These are phyloP conservation scores for Prillingera fragicola DNA, from an alignment of 1,284 basidiomycete species.

Conservation along the genomic window DNA sequence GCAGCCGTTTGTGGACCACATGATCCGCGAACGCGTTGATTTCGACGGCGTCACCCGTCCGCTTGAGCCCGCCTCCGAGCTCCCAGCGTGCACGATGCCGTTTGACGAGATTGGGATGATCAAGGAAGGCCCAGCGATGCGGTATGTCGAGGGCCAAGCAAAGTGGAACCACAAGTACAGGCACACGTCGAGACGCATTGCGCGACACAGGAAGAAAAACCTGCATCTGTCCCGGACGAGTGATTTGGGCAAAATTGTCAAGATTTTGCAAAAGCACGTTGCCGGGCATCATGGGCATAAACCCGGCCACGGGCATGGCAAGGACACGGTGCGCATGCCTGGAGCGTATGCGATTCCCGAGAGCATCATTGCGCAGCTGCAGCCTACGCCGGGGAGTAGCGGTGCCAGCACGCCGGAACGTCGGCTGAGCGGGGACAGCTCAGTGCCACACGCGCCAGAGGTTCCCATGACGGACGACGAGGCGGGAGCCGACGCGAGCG, in stretches of 20 bases:
- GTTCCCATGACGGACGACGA: too few species aligned
- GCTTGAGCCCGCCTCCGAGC: slow-evolving; percentile 64
- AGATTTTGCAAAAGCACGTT: background rate
- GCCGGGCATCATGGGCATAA: background rate
- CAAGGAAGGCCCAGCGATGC: slow-evolving; percentile 50
- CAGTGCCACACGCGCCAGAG: too few species aligned
- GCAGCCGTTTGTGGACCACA: slow-evolving; percentile 50
- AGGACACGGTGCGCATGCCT: too few species aligned
- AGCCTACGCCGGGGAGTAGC: too few species aligned
- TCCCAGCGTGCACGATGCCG: slow-evolving; percentile 62
- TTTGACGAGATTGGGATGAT: slow-evolving; percentile 55
- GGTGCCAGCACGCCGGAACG: too few species aligned
- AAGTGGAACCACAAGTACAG: slow-evolving; percentile 46
- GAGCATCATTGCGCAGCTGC: too few species aligned
- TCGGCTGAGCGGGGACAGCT: too few species aligned
- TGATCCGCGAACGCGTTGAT: slow-evolving; percentile 84
- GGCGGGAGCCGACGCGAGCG: background rate
- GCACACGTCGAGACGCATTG: slow-evolving; percentile 31
- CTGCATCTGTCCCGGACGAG: too few species aligned
- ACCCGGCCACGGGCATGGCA: too few species aligned
- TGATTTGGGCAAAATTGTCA: background rate
- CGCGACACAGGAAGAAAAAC: slow-evolving; percentile 39
- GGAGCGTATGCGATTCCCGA: too few species aligned
- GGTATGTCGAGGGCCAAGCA: slow-evolving; percentile 46
- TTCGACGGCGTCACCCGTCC: slow-evolving; percentile 69